Evolutionary conservation across 164 flowering plant species (phyloP).

Genomic region (Aristolochia californica): DNA sequence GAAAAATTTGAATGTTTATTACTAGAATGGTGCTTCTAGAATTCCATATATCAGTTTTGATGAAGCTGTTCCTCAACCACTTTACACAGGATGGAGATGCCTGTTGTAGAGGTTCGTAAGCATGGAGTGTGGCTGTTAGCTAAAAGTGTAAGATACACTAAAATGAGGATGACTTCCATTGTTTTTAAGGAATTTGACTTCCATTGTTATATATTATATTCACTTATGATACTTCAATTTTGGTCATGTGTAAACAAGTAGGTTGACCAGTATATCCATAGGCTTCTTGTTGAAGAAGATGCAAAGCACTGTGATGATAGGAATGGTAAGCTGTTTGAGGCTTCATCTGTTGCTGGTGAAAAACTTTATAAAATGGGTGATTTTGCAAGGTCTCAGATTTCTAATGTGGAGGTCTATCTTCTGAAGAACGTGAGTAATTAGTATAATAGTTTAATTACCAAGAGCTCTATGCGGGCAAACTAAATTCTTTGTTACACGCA

Average conservation of each 20-base stretch:
- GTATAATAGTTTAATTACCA: slow-evolving; percentile 1
- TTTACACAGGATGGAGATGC: slow-evolving; percentile 83
- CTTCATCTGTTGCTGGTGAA: slow-evolving; percentile 54
- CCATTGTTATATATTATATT: neutral
- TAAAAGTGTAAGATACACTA: slow-evolving; percentile 47
- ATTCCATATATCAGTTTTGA: neutral
- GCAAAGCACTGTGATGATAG: slow-evolving; percentile 18
- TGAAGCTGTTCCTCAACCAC: neutral
- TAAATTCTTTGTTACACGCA: slow-evolving; percentile 3
- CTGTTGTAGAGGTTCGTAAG: slow-evolving; percentile 76
- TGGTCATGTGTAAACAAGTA: slow-evolving; percentile 7
- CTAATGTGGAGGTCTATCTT: slow-evolving; percentile 66
- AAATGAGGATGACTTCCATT: neutral
- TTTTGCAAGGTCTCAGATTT: slow-evolving; percentile 42
- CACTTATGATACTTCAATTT: neutral
- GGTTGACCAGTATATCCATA: slow-evolving; percentile 83
- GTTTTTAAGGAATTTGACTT: neutral
- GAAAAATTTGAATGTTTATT: neutral
- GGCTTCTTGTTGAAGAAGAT: slow-evolving; percentile 87
- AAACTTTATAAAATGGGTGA: slow-evolving; percentile 68
- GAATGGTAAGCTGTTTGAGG: slow-evolving; percentile 41
- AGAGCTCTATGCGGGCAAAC: neutral
- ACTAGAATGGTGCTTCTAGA: neutral
- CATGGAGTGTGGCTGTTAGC: slow-evolving; percentile 89
- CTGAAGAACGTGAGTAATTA: slow-evolving; percentile 48